Conservation (phyloP, 75 land plant genomes). For the Chamaecyparis obtusa region DNA sequence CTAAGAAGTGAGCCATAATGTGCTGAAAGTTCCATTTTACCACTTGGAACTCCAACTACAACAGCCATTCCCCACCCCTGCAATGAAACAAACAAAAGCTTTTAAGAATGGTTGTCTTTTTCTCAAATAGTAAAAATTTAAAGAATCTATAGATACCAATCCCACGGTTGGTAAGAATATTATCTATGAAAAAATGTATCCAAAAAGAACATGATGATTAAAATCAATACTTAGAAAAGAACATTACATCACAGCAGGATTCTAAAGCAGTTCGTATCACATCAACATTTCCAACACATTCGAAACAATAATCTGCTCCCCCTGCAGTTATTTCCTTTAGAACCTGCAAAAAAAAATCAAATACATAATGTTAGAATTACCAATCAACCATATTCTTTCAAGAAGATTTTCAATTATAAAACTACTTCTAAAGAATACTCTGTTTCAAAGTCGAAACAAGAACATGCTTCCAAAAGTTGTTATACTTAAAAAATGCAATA, state of each 20-base stretch:
- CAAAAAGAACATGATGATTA: not conserved
- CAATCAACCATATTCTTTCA: not conserved
- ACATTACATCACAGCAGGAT: conserved; percentile 68
- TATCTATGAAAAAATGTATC: not conserved
- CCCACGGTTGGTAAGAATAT: not conserved
- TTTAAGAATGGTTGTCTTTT: not conserved
- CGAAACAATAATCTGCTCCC: conserved; percentile 91
- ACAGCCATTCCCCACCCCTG: conserved; percentile 96
- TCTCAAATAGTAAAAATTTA: not conserved
- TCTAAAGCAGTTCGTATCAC: conserved; percentile 74
- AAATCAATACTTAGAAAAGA: not conserved
- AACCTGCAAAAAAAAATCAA: conserved; percentile 42
- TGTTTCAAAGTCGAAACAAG: not conserved
- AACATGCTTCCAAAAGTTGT: too few species aligned
- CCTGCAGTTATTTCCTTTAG: conserved; percentile 67
- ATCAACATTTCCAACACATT: conserved; percentile 82
- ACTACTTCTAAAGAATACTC: not conserved
- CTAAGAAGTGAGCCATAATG: conserved; percentile 64
- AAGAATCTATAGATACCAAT: not conserved
- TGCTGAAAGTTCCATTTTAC: conserved; percentile 49
- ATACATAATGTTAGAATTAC: not conserved
- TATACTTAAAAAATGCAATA: not conserved
- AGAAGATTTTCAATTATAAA: not conserved
- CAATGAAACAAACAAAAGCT: not conserved
- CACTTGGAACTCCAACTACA: conserved; percentile 76